Base-by-base conservation (phyloP, 2,329 filamentous ascomycete species). In the Aschersonia sp. region DNA sequence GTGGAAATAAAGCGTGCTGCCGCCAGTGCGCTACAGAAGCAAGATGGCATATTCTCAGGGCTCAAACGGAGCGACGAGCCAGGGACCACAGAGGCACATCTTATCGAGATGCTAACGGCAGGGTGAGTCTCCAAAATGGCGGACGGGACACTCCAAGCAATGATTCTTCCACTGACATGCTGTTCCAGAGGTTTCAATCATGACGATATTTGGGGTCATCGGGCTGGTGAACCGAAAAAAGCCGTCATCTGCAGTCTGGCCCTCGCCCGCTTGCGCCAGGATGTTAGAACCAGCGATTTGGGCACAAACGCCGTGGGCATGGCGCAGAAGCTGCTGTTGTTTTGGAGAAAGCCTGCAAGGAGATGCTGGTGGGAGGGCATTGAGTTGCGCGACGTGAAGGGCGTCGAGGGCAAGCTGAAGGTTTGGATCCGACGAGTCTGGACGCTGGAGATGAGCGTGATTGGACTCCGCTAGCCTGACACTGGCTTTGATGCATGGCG, bases 331-430 rank as follows among this genome's bases (percentile, higher is more conserved):
- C 76, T 98, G 44, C 75, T 98, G 11, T 75, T 98, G 4, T 98
- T 98, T 71, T 98, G 92, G 92, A 79, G 92, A 55, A 98, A 98
- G 68, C 92, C 92, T 12, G 92, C 92, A 11, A 75, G 92, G 51
- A 78, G 92, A 63, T 98, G 92, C 72, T 98, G 92, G 92, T 98
- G 92, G 92, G 92, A 98, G 64, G 92, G 92, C 30, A 85, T 98
- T 39, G 89, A 97, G 63, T 73, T 98, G 43, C 79, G 92, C 14
- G 75, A 86, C 54, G 85, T 98, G 10, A 87, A 94, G 46, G 92
- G 92, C 11, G 84, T 97, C 6, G 80, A 94, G 46, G 90, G 89
- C 46, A 87, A 83, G 63, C 74, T 98, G 56, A 98, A 98, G 68
- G 88, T 98, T 50, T 98, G 92, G 92, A 97, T 98, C 63, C 77